Conservation (phyloP, 2,329 filamentous ascomycete genomes). For the Cordyceps sp. region DNA sequence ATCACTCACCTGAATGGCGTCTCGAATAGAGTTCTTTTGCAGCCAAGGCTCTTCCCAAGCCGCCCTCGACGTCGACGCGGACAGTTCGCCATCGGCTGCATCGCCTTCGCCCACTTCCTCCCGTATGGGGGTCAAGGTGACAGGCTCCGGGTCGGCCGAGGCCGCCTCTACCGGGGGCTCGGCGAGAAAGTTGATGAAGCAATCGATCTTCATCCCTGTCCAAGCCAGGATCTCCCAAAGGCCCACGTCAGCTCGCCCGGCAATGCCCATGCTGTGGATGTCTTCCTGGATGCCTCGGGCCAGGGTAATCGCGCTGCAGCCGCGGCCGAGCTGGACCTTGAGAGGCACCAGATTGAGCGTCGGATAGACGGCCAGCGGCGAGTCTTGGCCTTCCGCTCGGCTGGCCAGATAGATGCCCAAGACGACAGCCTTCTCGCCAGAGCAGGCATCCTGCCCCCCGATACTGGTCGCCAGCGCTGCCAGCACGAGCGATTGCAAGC, state of each 20-base stretch:
- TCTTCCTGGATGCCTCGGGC: constrained; percentile 52
- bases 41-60: too few relatives aligned
- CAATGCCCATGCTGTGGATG: constrained; percentile 38
- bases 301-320: constrained; percentile 22
- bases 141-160: neutral
- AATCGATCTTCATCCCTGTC: constrained; percentile 55
- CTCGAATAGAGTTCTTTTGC: too few relatives aligned
- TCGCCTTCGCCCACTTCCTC: neutral
- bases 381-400: constrained; percentile 35
- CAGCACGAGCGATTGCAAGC: constrained; percentile 59
- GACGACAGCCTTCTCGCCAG: constrained; percentile 21
- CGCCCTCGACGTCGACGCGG: too few relatives aligned
- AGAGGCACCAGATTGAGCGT: constrained; percentile 70
- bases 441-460: constrained; percentile 15
- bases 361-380: constrained; percentile 35
- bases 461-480: constrained; percentile 45
- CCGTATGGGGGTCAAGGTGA: neutral
- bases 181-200: constrained; percentile 69
- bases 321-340: constrained; percentile 24
- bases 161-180: constrained; percentile 17
- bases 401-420: constrained; percentile 79
- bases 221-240: constrained; percentile 58
- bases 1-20: too few relatives aligned
- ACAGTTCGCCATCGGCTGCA: neutral
- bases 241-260: constrained; percentile 36